Evolutionary conservation across 805 yeast genomes (phyloP), one percentile per base, ranked within the genome.

Genomic region (Metschnikowia similis): DNA sequence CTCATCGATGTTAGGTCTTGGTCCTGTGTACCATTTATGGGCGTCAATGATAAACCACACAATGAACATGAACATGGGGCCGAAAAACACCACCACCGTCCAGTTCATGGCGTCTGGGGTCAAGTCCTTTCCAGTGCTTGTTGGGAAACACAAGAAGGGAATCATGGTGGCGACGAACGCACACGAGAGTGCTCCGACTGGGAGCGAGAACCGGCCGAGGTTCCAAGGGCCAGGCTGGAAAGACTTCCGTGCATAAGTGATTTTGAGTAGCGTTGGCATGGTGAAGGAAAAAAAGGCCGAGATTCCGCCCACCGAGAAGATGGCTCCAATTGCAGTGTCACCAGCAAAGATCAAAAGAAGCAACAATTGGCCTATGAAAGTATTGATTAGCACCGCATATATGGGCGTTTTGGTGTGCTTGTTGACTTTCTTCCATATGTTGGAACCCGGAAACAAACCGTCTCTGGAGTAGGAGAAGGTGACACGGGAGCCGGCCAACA

Each of bases 261-360:
- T 77, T 60, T 82, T 79, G 50, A 84, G 72, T 8, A 80, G 58
- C 16, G 83, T 80, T 10, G 89, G 89, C 56, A 81, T 69, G n/a
- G 80, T 74, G 66, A 84, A 84, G 3, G 89, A 83, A 50, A 84
- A 75, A 58, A 83, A 83, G 0, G 85, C 80, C 11, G 85, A 79
- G 59, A 84, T 83, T 41, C 87, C 88, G 31, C 87, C 87, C 43
- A 84, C 86, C 1, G 87, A 82, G 68, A 84, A 84, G 52, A 83
- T 82, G 39, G 89, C 89, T 30, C 78, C 83, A 56, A 84, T 81
- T 44, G 89, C 85, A 17, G 77, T 73, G 51, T 80, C 82, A 36
- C 86, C 86, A 32, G 84, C 84, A 64, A 84, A 81, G 62, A 83
- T 75, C 52, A 82, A 72, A 49, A 80, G 71, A 53, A 82, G 68